These are phyloP conservation scores for Citrus sp. DNA, from an alignment of 345 rosid species.

Conservation along the genomic window DNA sequence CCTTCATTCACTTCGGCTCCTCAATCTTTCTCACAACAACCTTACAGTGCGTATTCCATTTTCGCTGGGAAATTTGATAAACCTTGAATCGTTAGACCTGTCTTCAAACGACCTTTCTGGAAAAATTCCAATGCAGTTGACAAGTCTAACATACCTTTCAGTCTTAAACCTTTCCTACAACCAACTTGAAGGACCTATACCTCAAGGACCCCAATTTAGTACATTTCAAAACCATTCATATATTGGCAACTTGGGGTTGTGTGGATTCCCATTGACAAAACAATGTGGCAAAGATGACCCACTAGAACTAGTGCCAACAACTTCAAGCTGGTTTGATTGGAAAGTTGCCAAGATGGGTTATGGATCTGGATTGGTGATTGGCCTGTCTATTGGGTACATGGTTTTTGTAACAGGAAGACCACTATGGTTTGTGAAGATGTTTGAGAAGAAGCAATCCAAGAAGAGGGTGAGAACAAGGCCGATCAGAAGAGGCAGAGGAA, in stretches of 20 bases:
- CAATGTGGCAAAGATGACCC: not conserved
- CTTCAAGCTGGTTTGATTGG: not conserved
- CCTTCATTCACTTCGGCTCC: not conserved
- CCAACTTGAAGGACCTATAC: not conserved
- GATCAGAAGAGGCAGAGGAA: not conserved
- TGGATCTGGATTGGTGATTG: not conserved
- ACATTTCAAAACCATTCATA: not conserved
- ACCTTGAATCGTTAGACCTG: not conserved
- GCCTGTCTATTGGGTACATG: slow-evolving; percentile 7
- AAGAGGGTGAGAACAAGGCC: not conserved
- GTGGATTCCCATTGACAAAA: not conserved
- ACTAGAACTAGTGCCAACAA: not conserved
- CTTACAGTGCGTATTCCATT: not conserved
- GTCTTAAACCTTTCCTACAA: not conserved
- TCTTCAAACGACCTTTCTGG: not conserved
- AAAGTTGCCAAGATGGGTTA: not conserved
- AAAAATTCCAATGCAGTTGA: not conserved
- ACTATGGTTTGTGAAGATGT: not conserved
- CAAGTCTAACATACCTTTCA: not conserved
- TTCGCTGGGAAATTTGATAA: not conserved
- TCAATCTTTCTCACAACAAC: slow-evolving; percentile 9
- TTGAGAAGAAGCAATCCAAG: not conserved
- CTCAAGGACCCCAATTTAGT: not conserved
- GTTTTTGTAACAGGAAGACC: slow-evolving; percentile 9
- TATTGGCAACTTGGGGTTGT: not conserved